phyloP scores from a whole-genome alignment of 495 filamentous ascomycete species.

The Oidiodendron maius region DNA sequence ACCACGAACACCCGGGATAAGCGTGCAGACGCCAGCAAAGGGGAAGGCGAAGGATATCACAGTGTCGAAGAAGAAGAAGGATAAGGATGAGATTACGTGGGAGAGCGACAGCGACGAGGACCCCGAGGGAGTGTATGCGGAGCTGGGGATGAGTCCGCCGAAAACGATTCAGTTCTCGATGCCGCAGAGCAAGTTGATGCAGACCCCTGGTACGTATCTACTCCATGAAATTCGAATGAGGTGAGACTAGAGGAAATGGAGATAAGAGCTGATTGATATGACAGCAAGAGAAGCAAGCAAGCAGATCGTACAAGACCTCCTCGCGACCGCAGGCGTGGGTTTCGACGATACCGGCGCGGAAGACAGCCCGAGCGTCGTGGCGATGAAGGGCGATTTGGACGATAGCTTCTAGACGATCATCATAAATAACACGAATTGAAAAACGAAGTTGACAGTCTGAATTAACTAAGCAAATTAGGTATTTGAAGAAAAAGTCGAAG shows the following conservation, averaged over 20 bases:
- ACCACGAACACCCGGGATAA: conserved; percentile 66
- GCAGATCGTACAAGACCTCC: conserved; percentile 84
- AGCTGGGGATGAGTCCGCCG: conserved; percentile 72
- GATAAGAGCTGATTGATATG: background rate
- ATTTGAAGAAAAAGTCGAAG: no score
- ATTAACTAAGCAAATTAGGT: no score
- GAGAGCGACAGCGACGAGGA: conserved; percentile 55
- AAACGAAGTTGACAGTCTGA: no score
- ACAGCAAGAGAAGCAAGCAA: conserved; percentile 83
- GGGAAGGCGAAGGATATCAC: conserved; percentile 39
- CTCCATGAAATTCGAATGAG: conserved; percentile 2
- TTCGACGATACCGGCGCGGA: conserved; percentile 43
- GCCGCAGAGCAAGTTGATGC: conserved; percentile 77
- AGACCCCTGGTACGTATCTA: conserved; percentile 71
- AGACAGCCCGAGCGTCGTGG: conserved; percentile 71
- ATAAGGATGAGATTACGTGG: conserved; percentile 51
- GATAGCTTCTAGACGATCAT: conserved; percentile 68
- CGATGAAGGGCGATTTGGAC: conserved; percentile 58
- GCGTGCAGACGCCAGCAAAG: conserved; percentile 64
- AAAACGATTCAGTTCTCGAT: conserved; percentile 98
- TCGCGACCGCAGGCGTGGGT: conserved; percentile 75
- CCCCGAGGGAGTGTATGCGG: conserved; percentile 50
- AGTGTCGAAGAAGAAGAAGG: conserved; percentile 21
- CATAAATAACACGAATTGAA: no score
- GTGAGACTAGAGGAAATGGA: background rate